Evolutionary conservation across 2,329 filamentous ascomycete species (phyloP), one percentile per base, ranked within the genome.

Genomic region (Cordyceps tenuipes): DNA sequence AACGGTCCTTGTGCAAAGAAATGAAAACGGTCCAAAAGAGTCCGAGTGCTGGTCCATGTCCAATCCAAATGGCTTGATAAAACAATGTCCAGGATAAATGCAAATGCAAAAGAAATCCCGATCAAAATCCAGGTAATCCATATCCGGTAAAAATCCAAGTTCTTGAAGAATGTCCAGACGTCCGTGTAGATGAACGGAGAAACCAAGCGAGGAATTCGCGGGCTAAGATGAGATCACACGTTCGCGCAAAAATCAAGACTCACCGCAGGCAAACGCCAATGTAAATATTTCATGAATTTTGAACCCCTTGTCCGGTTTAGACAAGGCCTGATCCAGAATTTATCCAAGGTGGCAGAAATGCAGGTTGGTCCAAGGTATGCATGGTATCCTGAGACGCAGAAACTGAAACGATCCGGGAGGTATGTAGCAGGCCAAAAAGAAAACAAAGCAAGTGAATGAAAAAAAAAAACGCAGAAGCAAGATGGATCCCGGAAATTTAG

Each of bases 401-500:
- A 39, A 49, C 12, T 56, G 59, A 49, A 49, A 61, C 0, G 59
- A 46, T 62, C 56, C 62, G 60, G 51, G 59, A 17, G 15, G 62
- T 31, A 9, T 17, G 53, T 50, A 63, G 26, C n/a, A 12, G 23
- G 21, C 19, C n/a, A 17, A 52, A 57, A 58, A 34, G 49, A 44
- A 39, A 58, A 29, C 15, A 50, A 21, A 41, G 26, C 47, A 58
- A 44, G 29, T 29, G 21, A 55, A 60, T 43, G 19, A 31, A 62
- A 66, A 64, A 63, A 66, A 64, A 61, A n/a, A n/a, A n/a, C n/a
- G n/a, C 62, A 63, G 66, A 64, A 63, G 64, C 72, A 71, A 71
- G 65, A 68, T 71, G 46, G 64, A 63, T 56, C 29, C 62, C 65
- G 73, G 73, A 75, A 70, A 71, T 67, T 66, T 70, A 71, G 68